Evolutionary conservation across 768 basidiomycete genomes (phyloP).

Genomic region (Chalciporus pseudorubinellus): DNA sequence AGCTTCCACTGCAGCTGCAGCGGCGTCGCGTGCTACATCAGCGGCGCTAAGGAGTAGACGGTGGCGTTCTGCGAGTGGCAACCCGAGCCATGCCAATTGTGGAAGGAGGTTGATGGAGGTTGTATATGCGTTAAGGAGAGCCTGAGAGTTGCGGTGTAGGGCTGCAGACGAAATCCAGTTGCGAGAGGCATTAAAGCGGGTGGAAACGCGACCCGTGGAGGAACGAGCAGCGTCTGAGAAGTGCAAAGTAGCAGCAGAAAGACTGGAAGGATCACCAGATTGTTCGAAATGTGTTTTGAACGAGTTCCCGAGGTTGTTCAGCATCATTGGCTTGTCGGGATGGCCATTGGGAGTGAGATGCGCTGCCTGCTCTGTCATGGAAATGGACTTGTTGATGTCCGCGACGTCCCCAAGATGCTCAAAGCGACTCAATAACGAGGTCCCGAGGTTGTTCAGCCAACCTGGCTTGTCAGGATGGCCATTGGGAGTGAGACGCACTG

Average conservation of each 20-base stretch:
- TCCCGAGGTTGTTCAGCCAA: neutral
- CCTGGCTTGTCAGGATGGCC: neutral
- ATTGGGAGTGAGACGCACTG: neutral
- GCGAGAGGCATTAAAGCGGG: neutral
- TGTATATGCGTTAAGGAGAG: constrained; percentile 10
- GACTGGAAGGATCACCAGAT: neutral
- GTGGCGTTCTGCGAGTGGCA: constrained; percentile 13
- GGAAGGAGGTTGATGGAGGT: constrained; percentile 17
- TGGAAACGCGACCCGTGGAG: neutral
- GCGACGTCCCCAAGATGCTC: neutral
- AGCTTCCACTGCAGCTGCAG: constrained; percentile 13
- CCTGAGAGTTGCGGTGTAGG: neutral
- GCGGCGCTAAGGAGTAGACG: constrained; percentile 6
- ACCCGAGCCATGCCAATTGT: neutral
- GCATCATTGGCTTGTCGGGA: neutral
- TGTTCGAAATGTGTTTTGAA: neutral
- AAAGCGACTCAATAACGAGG: constrained; percentile 1
- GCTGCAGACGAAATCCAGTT: neutral
- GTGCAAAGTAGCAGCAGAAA: neutral
- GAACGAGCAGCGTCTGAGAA: neutral
- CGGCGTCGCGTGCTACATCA: constrained; percentile 15
- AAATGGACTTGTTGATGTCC: constrained; percentile 5
- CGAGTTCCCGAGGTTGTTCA: neutral
- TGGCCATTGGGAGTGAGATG: neutral
- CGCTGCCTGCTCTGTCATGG: neutral